Base-by-base conservation (phyloP, 164 flowering plant species). In the Dillenia turbinata region DNA sequence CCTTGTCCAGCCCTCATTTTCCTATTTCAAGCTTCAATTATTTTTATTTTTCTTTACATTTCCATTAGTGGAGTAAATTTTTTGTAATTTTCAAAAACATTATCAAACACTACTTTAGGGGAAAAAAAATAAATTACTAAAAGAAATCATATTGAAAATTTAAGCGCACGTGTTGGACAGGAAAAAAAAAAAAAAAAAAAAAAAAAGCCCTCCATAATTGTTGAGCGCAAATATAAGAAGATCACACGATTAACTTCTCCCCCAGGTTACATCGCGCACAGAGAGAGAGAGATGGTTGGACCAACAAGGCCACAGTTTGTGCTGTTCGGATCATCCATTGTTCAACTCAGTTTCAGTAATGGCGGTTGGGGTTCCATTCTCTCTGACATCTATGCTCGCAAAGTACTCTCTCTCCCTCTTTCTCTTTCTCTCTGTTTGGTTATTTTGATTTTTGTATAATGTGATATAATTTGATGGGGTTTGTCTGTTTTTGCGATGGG, bases 351-450 rank as follows among this genome's bases (percentile, higher is more conserved):
- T 70, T 90, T 63, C 81, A 71, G 84, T 67, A 75, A 88, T 65
- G 96, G 83, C 54, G 98, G 98, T 54, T 92, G 98, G 98, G 97
- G 94, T 9, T 79, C 97, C 48, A 78, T 66, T 60, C 97, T 92
- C 64, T 62, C 97, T 26, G 96, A 90, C 64, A 54, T 92, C 69
- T 92, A 90, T 64, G 68, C 94, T 67, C 93, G 98, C 47, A 88
- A 90, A 77, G 98, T 92, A 66, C 13, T 22, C 62, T 57, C 22
- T 33, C 19, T 14, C 49, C 2, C 15, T 13, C 12, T 17, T 3
- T 43, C 5, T 14, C 52, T 55, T n/a, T 69, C 57, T 26, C 49
- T 57, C 51, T 47, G 17, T 59, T 15, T 64, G 17, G 11, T n/a
- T 63, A 53, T 26, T 57, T 43, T 44, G 9, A 52, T 52, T 15